phyloP scores from a whole-genome alignment of 2,329 filamentous ascomycete genomes.

The Xylariales sp. region DNA sequence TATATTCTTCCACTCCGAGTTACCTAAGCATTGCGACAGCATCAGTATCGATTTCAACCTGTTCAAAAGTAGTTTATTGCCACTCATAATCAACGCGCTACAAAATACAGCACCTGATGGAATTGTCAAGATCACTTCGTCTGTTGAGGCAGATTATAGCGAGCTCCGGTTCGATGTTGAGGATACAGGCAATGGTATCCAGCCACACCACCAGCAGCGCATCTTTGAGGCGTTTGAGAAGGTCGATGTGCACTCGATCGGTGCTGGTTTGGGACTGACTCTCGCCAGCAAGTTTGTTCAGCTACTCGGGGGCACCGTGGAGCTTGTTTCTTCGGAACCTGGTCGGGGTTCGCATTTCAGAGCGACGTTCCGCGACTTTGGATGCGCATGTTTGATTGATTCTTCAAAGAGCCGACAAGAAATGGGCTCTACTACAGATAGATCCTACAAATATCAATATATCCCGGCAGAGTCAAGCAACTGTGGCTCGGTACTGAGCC shows the following conservation, averaged over 20 bases:
- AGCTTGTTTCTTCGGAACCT: slow-evolving; percentile 4
- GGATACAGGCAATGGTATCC: slow-evolving; percentile 7
- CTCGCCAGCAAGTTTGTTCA: slow-evolving; percentile 5
- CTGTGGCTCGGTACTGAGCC: too few relatives aligned
- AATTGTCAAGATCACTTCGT: neutral
- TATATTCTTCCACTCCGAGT: slow-evolving; percentile 2
- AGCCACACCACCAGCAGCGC: neutral
- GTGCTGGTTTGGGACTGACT: slow-evolving; percentile 7
- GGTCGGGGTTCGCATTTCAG: slow-evolving; percentile 6
- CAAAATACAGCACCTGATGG: neutral
- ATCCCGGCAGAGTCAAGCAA: too few relatives aligned
- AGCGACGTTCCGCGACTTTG: slow-evolving; percentile 1
- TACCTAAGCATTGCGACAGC: neutral
- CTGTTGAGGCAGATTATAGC: neutral
- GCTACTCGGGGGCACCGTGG: slow-evolving; percentile 3
- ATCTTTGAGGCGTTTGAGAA: slow-evolving; percentile 10
- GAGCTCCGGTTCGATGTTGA: slow-evolving; percentile 4
- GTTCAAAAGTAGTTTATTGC: slow-evolving; percentile 3
- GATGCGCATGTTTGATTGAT: too few relatives aligned
- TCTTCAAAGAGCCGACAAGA: too few relatives aligned
- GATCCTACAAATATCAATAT: too few relatives aligned
- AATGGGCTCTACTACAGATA: too few relatives aligned
- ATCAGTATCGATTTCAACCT: slow-evolving; percentile 6
- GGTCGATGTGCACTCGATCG: slow-evolving; percentile 5
- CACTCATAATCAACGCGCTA: slow-evolving; percentile 6